Evolutionary conservation across 2,329 filamentous ascomycete genomes (phyloP).

Genomic region (Taxawa tesnikishii): DNA sequence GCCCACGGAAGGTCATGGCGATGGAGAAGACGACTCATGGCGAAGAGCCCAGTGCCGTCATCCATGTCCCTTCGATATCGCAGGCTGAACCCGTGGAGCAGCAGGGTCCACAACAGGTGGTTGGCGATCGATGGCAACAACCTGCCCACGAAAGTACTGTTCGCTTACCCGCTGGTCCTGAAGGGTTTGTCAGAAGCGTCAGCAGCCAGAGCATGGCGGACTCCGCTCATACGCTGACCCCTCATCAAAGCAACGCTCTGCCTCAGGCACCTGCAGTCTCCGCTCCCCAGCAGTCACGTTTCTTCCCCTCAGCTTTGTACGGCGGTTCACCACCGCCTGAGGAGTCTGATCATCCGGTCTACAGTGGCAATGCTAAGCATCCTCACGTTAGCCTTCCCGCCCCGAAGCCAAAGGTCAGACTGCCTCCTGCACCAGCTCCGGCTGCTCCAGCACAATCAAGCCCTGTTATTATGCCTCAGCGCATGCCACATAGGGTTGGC

Average conservation of each 20-base stretch:
- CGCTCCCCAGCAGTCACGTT: slow-evolving; percentile 14
- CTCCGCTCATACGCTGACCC: slow-evolving; percentile 10
- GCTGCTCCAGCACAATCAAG: slow-evolving; percentile 24
- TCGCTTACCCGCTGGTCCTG: slow-evolving; percentile 15
- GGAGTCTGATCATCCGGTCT: slow-evolving; percentile 59
- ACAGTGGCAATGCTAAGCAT: slow-evolving; percentile 51
- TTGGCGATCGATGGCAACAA: slow-evolving; percentile 10
- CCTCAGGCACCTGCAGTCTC: slow-evolving; percentile 2
- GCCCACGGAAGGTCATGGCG: slow-evolving; percentile 14
- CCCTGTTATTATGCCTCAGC: slow-evolving; percentile 28
- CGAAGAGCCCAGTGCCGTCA: too few relatives aligned
- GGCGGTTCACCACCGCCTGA: slow-evolving; percentile 52
- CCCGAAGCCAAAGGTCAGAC: slow-evolving; percentile 63
- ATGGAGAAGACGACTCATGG: slow-evolving; percentile 17
- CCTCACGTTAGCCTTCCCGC: slow-evolving; percentile 60
- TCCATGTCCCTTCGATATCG: too few relatives aligned
- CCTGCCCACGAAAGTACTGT: slow-evolving; percentile 15
- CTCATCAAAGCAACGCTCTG: slow-evolving; percentile 11
- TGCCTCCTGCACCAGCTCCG: slow-evolving; percentile 49
- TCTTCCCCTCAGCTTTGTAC: slow-evolving; percentile 35
- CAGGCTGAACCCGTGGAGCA: too few relatives aligned
- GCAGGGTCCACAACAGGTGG: slow-evolving; percentile 11
- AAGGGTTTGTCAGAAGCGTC: slow-evolving; percentile 1
- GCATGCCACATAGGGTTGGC: slow-evolving; percentile 24
- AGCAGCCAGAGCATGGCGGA: slow-evolving; percentile 1